Evolutionary conservation across 306 rosid genomes (phyloP).

Genomic region (Myrica gale): DNA sequence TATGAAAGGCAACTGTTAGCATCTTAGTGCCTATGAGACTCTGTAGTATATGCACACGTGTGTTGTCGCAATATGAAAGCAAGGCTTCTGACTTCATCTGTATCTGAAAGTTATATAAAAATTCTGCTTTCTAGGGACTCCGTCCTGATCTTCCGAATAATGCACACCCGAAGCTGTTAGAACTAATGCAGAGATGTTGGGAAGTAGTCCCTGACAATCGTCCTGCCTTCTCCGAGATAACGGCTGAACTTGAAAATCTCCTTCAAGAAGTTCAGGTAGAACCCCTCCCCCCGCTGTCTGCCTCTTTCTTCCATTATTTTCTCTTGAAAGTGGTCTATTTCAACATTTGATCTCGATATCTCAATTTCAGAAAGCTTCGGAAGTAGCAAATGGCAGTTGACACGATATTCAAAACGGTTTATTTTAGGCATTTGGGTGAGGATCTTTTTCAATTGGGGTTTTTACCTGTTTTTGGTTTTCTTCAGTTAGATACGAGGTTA

Average conservation of each 20-base stretch:
- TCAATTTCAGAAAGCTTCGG: conserved; percentile 56
- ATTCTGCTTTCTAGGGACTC: conserved; percentile 61
- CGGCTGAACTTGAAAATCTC: conserved; percentile 67
- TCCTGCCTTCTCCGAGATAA: conserved; percentile 72
- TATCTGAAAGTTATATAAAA: conserved; percentile 16
- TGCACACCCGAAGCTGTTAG: conserved; percentile 70
- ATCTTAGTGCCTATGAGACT: conserved; percentile 3
- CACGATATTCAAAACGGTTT: conserved; percentile 39
- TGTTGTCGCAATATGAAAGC: neutral
- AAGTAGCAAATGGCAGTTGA: conserved; percentile 45
- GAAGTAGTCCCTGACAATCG: conserved; percentile 71
- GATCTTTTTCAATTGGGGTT: conserved; percentile 22
- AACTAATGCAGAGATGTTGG: conserved; percentile 93
- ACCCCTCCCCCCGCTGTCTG: neutral
- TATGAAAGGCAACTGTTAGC: neutral
- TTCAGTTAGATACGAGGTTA: conserved; percentile 36
- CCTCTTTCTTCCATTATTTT: neutral
- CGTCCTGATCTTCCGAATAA: conserved; percentile 84
- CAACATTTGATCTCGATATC: neutral
- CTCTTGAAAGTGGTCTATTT: neutral
- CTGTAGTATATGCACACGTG: neutral
- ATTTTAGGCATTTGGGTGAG: conserved; percentile 37
- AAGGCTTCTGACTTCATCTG: conserved; percentile 12
- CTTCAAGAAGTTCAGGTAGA: conserved; percentile 60
- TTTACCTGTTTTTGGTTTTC: conserved; percentile 17